phyloP scores from a whole-genome alignment of 345 rosid genomes.

The Syzygium aromaticum region DNA sequence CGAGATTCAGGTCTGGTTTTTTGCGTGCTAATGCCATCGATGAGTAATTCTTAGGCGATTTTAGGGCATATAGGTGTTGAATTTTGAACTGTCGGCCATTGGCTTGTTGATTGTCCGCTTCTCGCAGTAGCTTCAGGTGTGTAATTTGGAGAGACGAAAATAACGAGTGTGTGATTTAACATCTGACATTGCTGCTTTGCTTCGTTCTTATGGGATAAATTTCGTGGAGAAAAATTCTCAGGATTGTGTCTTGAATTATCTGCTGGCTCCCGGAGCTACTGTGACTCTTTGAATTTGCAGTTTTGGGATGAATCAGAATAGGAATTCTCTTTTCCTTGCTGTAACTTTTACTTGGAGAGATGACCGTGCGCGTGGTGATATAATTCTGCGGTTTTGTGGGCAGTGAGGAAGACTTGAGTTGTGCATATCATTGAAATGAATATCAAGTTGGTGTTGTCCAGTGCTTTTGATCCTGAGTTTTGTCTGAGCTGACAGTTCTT shows the following conservation, averaged over 20 bases:
- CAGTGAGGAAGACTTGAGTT: background rate
- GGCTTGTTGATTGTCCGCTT: background rate
- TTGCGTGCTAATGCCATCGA: background rate
- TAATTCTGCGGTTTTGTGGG: background rate
- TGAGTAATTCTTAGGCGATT: background rate
- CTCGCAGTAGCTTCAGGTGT: background rate
- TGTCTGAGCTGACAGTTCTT: background rate
- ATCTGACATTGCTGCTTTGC: background rate
- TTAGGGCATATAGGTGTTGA: background rate
- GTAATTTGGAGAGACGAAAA: background rate
- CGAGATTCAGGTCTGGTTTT: background rate
- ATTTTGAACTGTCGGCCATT: background rate
- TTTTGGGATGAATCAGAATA: background rate
- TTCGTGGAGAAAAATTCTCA: background rate
- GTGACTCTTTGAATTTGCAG: background rate
- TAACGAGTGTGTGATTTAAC: background rate
- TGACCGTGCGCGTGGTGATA: background rate
- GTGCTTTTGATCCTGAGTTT: background rate
- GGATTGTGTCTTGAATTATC: background rate
- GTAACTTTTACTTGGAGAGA: background rate
- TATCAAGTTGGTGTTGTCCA: background rate
- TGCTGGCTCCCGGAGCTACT: background rate
- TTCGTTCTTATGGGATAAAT: background rate
- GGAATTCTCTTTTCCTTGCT: background rate
- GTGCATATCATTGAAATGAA: background rate